A percentile compares a stretch with the other conserved stretches of the same genome.
Evolutionary conservation across 768 basidiomycete species (phyloP).

Genomic region (Lactarius tabidus): DNA sequence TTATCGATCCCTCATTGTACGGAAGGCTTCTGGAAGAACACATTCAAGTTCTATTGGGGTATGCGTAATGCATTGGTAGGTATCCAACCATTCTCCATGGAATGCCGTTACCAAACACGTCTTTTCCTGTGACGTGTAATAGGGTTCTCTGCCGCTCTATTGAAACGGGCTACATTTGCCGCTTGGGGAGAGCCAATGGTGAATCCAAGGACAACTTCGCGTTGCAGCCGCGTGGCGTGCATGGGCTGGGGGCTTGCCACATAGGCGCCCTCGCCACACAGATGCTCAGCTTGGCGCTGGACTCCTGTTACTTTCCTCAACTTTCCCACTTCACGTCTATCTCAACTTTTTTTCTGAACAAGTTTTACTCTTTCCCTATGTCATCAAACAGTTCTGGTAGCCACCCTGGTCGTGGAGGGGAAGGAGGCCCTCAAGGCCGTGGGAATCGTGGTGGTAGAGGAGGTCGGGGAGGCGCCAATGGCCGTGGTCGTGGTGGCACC

Average conservation of each 20-base stretch:
- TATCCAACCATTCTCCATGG: not conserved
- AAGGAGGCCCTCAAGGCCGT: not conserved
- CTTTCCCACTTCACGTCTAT: not conserved
- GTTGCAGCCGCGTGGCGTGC: not conserved
- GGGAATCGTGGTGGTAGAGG: slow-evolving; percentile 21
- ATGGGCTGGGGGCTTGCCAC: not conserved
- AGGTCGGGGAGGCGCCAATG: slow-evolving; percentile 17
- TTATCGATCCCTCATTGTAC: too few relatives aligned
- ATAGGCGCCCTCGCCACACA: not conserved
- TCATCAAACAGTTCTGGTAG: not conserved
- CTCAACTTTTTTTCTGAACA: not conserved
- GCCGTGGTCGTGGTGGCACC: slow-evolving; percentile 17
- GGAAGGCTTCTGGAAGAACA: too few relatives aligned
- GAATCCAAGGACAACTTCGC: not conserved
- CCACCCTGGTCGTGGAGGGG: not conserved
- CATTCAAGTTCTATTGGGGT: too few relatives aligned
- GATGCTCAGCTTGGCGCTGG: not conserved
- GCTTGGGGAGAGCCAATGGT: not conserved
- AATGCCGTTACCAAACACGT: not conserved
- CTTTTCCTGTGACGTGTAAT: not conserved
- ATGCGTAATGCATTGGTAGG: too few relatives aligned
- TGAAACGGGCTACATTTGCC: not conserved
- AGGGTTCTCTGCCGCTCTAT: not conserved
- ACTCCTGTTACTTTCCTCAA: not conserved
- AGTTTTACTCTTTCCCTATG: not conserved